These are phyloP conservation scores for Penicillium sp. DNA, from an alignment of 2,329 filamentous ascomycete genomes.

Conservation along the genomic window DNA sequence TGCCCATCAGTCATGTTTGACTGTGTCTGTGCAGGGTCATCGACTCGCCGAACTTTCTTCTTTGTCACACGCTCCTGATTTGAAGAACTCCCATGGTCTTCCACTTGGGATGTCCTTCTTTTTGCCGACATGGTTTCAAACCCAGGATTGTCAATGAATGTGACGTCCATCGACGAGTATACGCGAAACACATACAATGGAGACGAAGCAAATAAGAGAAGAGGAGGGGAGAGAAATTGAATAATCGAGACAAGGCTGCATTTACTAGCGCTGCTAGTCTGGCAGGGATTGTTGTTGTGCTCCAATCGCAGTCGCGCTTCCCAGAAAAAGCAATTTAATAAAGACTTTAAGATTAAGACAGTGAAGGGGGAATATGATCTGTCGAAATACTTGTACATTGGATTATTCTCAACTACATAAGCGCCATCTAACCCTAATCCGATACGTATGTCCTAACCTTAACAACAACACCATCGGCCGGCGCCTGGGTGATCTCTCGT, in stretches of 20 bases:
- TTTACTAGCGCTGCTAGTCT: too few species aligned
- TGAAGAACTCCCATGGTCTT: not conserved
- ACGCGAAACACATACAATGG: not conserved
- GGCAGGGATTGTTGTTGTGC: too few species aligned
- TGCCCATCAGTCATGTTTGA: not conserved
- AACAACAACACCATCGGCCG: constrained; percentile 68
- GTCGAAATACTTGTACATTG: not conserved
- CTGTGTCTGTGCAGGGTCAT: not conserved
- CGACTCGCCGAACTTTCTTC: not conserved
- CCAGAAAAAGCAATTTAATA: too few species aligned
- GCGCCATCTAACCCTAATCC: constrained; percentile 42
- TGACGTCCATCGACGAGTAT: not conserved
- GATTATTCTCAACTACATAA: too few species aligned
- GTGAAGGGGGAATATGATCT: not conserved
- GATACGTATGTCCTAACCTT: constrained; percentile 51
- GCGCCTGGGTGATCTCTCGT: constrained; percentile 67
- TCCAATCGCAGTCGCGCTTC: too few species aligned
- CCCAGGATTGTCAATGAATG: too few species aligned
- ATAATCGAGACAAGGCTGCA: not conserved
- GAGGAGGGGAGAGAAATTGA: not conserved
- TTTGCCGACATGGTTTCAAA: not conserved
- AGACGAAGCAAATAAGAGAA: not conserved
- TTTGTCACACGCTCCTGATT: not conserved
- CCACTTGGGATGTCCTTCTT: not conserved
- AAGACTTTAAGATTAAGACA: too few species aligned